phyloP scores from a whole-genome alignment of 768 basidiomycete species.

The Boletus sensibilis region DNA sequence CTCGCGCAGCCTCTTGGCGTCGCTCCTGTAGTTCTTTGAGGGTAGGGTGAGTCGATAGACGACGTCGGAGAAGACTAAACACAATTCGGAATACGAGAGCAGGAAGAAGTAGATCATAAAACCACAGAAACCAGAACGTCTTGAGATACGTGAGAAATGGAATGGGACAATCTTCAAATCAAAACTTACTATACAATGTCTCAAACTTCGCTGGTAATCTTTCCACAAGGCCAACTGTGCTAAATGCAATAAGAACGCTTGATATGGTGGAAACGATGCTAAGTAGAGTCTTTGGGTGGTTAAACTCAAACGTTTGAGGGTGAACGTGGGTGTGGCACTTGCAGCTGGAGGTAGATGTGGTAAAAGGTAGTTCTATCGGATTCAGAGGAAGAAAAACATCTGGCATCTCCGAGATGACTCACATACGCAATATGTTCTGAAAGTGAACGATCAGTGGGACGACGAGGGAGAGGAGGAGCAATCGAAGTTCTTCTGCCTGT shows the following conservation, averaged over 20 bases:
- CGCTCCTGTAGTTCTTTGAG: constrained; percentile 52
- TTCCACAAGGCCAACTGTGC: constrained; percentile 55
- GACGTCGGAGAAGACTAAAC: constrained; percentile 47
- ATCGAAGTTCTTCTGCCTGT: neutral
- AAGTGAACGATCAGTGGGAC: constrained; percentile 19
- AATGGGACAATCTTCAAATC: neutral
- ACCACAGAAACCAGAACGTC: constrained; percentile 68
- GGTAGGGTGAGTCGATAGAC: constrained; percentile 54
- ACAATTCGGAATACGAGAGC: constrained; percentile 48
- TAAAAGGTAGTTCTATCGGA: constrained; percentile 39
- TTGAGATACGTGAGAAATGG: constrained; percentile 23
- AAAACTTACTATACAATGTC: constrained; percentile 50
- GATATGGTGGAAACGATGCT: constrained; percentile 48
- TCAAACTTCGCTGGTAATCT: constrained; percentile 44
- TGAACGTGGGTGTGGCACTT: constrained; percentile 46
- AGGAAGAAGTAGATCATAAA: constrained; percentile 54
- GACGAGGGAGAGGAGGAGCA: constrained; percentile 5
- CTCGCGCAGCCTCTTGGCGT: constrained; percentile 46
- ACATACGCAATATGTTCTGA: constrained; percentile 29
- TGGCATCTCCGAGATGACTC: constrained; percentile 13
- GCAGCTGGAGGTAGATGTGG: constrained; percentile 47
- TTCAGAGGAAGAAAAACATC: constrained; percentile 12
- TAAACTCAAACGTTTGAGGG: constrained; percentile 50
- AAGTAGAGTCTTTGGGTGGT: constrained; percentile 57
- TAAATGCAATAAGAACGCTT: constrained; percentile 41